phyloP scores from a whole-genome alignment of 2,329 filamentous ascomycete species.

The Diaporthe sp. region DNA sequence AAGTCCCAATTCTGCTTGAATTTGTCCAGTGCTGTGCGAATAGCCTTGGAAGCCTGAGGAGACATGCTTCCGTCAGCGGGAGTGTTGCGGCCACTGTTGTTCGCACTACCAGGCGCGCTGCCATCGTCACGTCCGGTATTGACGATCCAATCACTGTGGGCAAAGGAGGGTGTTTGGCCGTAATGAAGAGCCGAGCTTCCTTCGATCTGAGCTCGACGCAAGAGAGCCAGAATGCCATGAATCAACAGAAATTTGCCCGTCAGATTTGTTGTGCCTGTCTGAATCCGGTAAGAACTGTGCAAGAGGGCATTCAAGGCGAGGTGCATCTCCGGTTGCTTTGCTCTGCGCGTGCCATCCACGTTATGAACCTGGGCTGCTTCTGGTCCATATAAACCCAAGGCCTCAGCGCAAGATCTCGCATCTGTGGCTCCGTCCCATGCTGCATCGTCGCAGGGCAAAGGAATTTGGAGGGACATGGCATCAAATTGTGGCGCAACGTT shows the following conservation, averaged over 20 bases:
- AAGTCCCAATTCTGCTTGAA: slow-evolving; percentile 79
- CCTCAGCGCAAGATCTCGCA: slow-evolving; percentile 69
- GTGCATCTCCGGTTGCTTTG: slow-evolving; percentile 73
- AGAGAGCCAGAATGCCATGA: slow-evolving; percentile 73
- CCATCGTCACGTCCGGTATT: slow-evolving; percentile 52
- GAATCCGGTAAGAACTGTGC: slow-evolving; percentile 67
- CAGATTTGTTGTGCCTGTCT: slow-evolving; percentile 74
- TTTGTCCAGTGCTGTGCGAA: slow-evolving; percentile 71
- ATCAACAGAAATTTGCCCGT: slow-evolving; percentile 81
- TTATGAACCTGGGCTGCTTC: slow-evolving; percentile 67
- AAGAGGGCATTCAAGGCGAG: slow-evolving; percentile 71
- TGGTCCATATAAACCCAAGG: slow-evolving; percentile 71
- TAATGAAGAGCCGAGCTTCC: slow-evolving; percentile 49
- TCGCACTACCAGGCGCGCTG: slow-evolving; percentile 55
- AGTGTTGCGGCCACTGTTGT: slow-evolving; percentile 57
- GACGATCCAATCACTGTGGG: slow-evolving; percentile 68
- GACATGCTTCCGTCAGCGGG: slow-evolving; percentile 56
- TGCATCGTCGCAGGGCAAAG: slow-evolving; percentile 78
- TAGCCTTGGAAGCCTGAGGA: slow-evolving; percentile 57
- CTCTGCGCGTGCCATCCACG: slow-evolving; percentile 68
- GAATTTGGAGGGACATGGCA: slow-evolving; percentile 70
- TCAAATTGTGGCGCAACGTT: slow-evolving; percentile 74
- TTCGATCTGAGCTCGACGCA: slow-evolving; percentile 57
- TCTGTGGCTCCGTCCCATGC: slow-evolving; percentile 74
- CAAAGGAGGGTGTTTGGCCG: slow-evolving; percentile 64